Base-by-base conservation (phyloP, 441 rosid species). In the Dalechampia spathulata region DNA sequence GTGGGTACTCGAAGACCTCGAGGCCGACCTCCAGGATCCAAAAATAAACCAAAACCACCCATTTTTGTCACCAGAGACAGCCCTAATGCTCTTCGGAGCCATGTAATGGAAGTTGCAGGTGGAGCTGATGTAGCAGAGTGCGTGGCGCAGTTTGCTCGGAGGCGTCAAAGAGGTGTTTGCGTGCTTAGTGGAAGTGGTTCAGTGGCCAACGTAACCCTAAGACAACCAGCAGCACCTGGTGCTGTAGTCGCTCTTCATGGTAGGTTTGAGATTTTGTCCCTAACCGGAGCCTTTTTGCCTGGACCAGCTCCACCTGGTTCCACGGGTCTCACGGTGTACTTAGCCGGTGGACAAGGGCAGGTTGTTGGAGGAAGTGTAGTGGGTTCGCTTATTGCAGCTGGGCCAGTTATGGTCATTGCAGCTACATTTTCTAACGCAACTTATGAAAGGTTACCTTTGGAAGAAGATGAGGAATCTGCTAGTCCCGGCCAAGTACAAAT, bases 341-440 rank as follows among this genome's bases (percentile, higher is more conserved):
- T 89, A 13, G 90, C 92, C 0, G 92, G 95, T 0, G 87, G 87
- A 6, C 96, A 89, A 30, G 34, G 34, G 5, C 34, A 30, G 8
- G 34, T 30, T 30, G 34, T 30, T 8, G 34, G 34, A 30, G 34
- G 34, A 30, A 30, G 34, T 30, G 34, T 30, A 30, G 34, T 30
- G 34, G 34, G 34, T 30, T 30, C 34, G 8, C 34, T 30, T 3
- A 30, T 30, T 3, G 34, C 34, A 30, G 34, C 34, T 3, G 34
- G 34, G 34, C 34, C 34, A 30, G 34, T 30, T 30, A 30, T 30
- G 34, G 34, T 30, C 34, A 30, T 30, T 30, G 86, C 91, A 0
- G 96, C 96, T 13, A 86, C 96, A 23, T 89, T 89, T 65, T 72
- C 95, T 10, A 86, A 89, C 49, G 92, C 96, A 19, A 86, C 96